Conservation (phyloP, 2,329 filamentous ascomycete species). For the Penicillium sclerotigenum region DNA sequence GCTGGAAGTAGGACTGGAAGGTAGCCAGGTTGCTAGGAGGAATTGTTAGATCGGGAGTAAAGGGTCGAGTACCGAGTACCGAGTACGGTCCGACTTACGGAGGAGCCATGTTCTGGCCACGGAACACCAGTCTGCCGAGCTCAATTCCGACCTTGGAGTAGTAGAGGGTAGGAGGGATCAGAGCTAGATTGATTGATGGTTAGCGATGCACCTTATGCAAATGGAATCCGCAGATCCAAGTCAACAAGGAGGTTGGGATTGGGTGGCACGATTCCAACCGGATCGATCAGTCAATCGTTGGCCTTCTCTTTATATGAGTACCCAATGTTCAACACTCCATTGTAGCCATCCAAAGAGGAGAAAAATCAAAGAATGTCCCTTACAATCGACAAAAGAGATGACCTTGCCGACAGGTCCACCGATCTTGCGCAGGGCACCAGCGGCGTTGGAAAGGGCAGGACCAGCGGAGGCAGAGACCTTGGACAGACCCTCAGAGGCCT, state of each 20-base stretch:
- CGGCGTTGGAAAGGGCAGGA: constrained; percentile 70
- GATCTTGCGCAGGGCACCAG: constrained; percentile 68
- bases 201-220: constrained; percentile 18
- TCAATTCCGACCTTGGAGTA: constrained; percentile 88
- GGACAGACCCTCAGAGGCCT: constrained; percentile 79
- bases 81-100: constrained; percentile 73
- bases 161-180: constrained; percentile 83
- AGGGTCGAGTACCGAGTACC: constrained; percentile 1
- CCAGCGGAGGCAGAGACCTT: constrained; percentile 77
- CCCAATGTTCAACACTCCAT: neutral
- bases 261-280: neutral
- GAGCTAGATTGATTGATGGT: constrained; percentile 54
- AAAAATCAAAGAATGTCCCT: constrained; percentile 38
- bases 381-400: constrained; percentile 82
- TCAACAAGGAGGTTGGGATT: constrained; percentile 17
- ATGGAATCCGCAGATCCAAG: neutral
- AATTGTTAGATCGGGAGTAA: constrained; percentile 9
- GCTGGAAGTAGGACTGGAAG: constrained; percentile 84
- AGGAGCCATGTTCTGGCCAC: constrained; percentile 84
- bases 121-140: constrained; percentile 81
- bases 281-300: neutral
- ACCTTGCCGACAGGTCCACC: constrained; percentile 79
- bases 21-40: constrained; percentile 65
- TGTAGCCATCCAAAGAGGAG: neutral
- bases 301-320: neutral